Base-by-base conservation (phyloP, 2,329 filamentous ascomycete species). In the Scortechinia acanthostroma region DNA sequence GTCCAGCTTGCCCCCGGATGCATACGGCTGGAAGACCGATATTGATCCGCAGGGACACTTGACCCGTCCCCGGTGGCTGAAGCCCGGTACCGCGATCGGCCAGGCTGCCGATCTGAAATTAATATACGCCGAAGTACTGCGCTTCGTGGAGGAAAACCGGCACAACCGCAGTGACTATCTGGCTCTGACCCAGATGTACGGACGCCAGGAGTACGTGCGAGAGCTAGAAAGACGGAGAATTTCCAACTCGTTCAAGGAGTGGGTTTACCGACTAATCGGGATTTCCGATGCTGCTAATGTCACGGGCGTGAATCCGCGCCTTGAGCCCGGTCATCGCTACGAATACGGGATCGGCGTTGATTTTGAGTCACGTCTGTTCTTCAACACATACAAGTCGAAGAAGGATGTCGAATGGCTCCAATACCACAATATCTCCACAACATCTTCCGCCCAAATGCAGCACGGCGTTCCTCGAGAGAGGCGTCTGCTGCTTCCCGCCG, bases 341-440 rank as follows among this genome's bases (percentile, higher is more conserved):
- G 73, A 77, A 44, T 75, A 65, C 46, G 66, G 68, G 3, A 70
- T 76, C 13, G 71, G 71, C 3, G 58, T 76, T 4, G 73, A 77
- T 54, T 76, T 73, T 51, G 62, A 68, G 42, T 71, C 72, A 4
- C 58, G 63, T 1, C 60, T 77, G 2, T 75, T 76, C 53, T 66
- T 69, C 54, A 69, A 63, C 43, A 65, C 64, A 49, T 55, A 60
- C 5, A 56, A 65, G 22, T 58, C 63, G 2, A 57, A 61, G 16
- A 50, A 50, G 22, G 67, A 70, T 44, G 52, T 69, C 15, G 63
- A 62, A 46, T 70, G 62, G 61, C 50, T 69, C 37, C 53, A 54
- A 33, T 68, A 63, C 49, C 58, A 59, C 48, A 62, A 68, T 42
- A 53, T 61, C 45, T 54, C 55, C 14, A 59, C 55, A 28, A 57